Evolutionary conservation across 2,329 filamentous ascomycete genomes (phyloP).

Genomic region (Arthrobotrys iridis): DNA sequence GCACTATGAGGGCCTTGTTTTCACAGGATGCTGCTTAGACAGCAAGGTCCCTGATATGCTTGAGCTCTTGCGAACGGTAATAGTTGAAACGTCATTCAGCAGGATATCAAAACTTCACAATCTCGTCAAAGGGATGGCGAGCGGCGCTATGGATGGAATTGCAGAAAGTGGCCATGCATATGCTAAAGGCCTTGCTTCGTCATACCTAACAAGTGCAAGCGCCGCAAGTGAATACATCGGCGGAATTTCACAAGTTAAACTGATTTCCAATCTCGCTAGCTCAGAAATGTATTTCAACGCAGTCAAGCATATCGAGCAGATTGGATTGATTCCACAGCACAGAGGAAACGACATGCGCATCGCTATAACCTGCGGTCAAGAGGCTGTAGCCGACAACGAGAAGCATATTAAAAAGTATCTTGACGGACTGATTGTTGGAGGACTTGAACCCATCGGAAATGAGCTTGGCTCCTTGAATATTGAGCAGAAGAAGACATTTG

Average conservation of each 20-base stretch:
- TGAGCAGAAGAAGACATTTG: constrained; percentile 76
- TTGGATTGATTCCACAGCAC: constrained; percentile 43
- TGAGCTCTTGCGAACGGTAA: constrained; percentile 79
- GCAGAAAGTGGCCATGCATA: constrained; percentile 89
- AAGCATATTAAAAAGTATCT: constrained; percentile 77
- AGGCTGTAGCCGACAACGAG: constrained; percentile 76
- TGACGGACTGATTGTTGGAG: constrained; percentile 65
- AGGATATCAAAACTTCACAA: constrained; percentile 83
- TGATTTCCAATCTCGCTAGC: constrained; percentile 75
- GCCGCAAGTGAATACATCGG: constrained; percentile 68
- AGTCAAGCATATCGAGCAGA: constrained; percentile 78
- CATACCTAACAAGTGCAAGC: constrained; percentile 74
- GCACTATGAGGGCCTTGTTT: constrained; percentile 81
- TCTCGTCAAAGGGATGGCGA: constrained; percentile 83
- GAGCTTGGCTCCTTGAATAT: constrained; percentile 59
- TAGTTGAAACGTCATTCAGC: constrained; percentile 89
- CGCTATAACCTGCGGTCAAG: constrained; percentile 84
- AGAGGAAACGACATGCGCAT: constrained; percentile 65
- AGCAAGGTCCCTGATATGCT: constrained; percentile 92
- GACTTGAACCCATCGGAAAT: constrained; percentile 59
- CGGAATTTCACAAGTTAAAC: constrained; percentile 88
- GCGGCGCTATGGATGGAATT: constrained; percentile 89
- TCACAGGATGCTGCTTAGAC: constrained; percentile 88
- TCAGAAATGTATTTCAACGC: constrained; percentile 65
- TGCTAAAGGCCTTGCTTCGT: constrained; percentile 83